Percentiles rank a stretch among this genome's conserved stretches.
Evolutionary conservation across 176 grass and related monocot species (phyloP).

Genomic region (Triticum aestivum): DNA sequence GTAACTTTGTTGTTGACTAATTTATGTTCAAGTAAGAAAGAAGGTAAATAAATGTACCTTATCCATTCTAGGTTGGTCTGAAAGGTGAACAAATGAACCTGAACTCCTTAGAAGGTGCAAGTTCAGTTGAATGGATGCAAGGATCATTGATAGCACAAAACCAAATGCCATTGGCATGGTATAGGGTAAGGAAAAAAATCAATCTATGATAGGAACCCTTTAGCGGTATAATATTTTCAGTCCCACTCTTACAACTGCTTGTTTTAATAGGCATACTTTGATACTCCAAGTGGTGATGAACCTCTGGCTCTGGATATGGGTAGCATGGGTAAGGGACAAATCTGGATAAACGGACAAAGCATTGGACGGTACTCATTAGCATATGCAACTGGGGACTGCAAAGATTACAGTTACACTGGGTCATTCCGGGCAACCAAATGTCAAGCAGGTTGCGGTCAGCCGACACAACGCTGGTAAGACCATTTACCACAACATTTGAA

Average conservation of each 20-base stretch:
- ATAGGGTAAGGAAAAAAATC: slow-evolving; percentile 65
- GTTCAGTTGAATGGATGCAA: slow-evolving; percentile 97
- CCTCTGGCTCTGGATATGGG: slow-evolving; percentile 96
- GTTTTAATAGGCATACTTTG: slow-evolving; percentile 73
- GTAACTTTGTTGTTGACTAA: not conserved
- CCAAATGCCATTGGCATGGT: slow-evolving; percentile 82
- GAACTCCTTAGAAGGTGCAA: slow-evolving; percentile 82
- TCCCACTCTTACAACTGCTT: slow-evolving; percentile 1
- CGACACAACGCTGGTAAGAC: slow-evolving; percentile 92
- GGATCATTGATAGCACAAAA: slow-evolving; percentile 70
- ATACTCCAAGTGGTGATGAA: slow-evolving; percentile 78
- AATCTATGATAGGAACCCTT: not conserved
- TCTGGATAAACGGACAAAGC: slow-evolving; percentile 98
- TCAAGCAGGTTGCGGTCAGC: slow-evolving; percentile 72
- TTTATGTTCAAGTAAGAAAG: slow-evolving; percentile 4
- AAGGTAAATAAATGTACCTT: slow-evolving; percentile 17
- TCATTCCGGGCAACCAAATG: slow-evolving; percentile 76
- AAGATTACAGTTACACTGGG: slow-evolving; percentile 67
- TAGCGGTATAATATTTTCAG: not conserved
- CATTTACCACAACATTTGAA: not conserved
- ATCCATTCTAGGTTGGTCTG: slow-evolving; percentile 64
- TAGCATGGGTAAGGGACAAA: slow-evolving; percentile 97
- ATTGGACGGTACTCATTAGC: slow-evolving; percentile 84
- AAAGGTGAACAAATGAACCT: slow-evolving; percentile 99
- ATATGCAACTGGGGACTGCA: slow-evolving; percentile 77